phyloP scores from a whole-genome alignment of 371 early-diverging fungal species.

The Globomyces sp. region DNA sequence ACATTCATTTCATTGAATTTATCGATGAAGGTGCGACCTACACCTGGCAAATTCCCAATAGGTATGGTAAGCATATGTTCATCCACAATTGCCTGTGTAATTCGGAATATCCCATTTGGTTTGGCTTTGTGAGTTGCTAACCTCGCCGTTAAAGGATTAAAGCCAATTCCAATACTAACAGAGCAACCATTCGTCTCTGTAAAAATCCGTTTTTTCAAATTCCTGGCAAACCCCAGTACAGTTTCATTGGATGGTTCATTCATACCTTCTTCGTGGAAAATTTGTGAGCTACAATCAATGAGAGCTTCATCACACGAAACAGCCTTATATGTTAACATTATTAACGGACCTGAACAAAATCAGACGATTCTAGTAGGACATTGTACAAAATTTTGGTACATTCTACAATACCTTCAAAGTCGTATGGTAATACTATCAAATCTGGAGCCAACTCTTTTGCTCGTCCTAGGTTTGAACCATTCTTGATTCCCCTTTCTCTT shows the following conservation, averaged over 20 bases:
- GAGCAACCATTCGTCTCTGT: conserved; percentile 54
- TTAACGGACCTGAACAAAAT: conserved; percentile 55
- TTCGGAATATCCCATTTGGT: conserved; percentile 65
- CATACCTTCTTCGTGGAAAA: conserved; percentile 28
- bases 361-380: conserved; percentile 61
- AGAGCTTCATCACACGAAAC: conserved; percentile 73
- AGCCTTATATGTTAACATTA: conserved; percentile 30
- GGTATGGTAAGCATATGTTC: conserved; percentile 20
- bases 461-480: conserved; percentile 67
- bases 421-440: conserved; percentile 57
- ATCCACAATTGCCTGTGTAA: conserved; percentile 37
- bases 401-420: conserved; percentile 76
- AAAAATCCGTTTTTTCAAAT: conserved; percentile 53
- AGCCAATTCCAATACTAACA: conserved; percentile 73
- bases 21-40: conserved; percentile 35
- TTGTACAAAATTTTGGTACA: conserved; percentile 67
- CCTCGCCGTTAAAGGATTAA: conserved; percentile 73
- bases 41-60: conserved; percentile 48
- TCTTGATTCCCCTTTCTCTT: conserved; percentile 63
- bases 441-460: conserved; percentile 65
- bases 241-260: conserved; percentile 34
- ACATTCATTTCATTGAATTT: conserved; percentile 51
- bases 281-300: conserved; percentile 61
- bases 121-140: conserved; percentile 81
- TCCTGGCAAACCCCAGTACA: conserved; percentile 43